Evolutionary conservation across 2,329 filamentous ascomycete genomes (phyloP).

Genomic region (Niveomyces coronatus): DNA sequence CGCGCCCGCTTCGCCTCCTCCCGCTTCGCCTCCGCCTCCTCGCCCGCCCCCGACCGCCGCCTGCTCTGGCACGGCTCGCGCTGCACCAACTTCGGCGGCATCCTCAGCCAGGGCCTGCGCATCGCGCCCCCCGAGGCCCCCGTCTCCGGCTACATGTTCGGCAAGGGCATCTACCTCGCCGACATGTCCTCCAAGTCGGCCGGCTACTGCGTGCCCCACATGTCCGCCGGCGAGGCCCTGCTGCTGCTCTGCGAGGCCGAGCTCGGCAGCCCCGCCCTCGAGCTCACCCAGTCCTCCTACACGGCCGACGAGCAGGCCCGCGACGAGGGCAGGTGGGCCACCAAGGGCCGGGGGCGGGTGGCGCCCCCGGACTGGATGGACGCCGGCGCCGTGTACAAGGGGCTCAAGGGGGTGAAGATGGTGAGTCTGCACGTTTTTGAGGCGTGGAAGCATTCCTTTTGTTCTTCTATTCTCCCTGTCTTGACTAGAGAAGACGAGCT

Average conservation of each 20-base stretch:
- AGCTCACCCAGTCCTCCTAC: conserved; percentile 47
- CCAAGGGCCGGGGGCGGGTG: conserved; percentile 56
- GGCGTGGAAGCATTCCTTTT: too few relatives aligned
- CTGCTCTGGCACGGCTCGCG: conserved; percentile 85
- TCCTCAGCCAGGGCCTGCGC: conserved; percentile 77
- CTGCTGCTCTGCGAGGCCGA: conserved; percentile 72
- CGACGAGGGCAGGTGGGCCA: conserved; percentile 50
- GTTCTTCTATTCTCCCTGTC: neutral
- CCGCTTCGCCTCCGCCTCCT: conserved; percentile 39
- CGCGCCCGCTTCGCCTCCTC: conserved; percentile 54
- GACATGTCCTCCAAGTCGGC: conserved; percentile 79
- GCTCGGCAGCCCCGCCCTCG: conserved; percentile 64
- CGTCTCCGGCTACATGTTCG: conserved; percentile 76
- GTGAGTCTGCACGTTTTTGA: too few relatives aligned
- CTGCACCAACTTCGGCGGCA: conserved; percentile 76
- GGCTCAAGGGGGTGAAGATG: conserved; percentile 60
- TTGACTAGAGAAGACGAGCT: neutral
- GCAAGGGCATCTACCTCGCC: conserved; percentile 80
- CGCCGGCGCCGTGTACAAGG: conserved; percentile 51
- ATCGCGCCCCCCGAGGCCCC: conserved; percentile 82
- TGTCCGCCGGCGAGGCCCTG: conserved; percentile 59
- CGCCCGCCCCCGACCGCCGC: conserved; percentile 60
- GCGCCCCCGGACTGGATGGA: conserved; percentile 68
- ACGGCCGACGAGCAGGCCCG: conserved; percentile 54
- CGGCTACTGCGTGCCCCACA: conserved; percentile 56